Conservation (phyloP, 148 eudicot species). For the Salicornia ramosissima region DNA sequence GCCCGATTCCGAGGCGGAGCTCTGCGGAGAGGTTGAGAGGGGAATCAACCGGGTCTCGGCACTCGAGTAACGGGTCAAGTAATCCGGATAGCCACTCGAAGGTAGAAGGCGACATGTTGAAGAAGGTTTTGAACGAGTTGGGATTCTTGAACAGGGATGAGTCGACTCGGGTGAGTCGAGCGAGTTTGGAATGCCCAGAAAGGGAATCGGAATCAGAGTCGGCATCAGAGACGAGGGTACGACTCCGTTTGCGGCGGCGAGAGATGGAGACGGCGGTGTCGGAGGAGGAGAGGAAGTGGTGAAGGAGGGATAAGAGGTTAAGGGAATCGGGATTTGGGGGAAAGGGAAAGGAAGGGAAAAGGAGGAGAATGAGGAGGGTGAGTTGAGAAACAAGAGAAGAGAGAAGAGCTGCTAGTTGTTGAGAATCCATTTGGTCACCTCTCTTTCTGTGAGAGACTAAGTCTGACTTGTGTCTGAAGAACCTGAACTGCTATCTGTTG, state of each 20-base stretch:
- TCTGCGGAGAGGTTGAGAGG: slow-evolving; percentile 47
- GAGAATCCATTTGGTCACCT: slow-evolving; percentile 35
- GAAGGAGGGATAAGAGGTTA: slow-evolving; percentile 33
- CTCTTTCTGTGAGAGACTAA: neutral
- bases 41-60: slow-evolving; percentile 68
- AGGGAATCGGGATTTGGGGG: slow-evolving; percentile 18
- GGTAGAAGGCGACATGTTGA: slow-evolving; percentile 57
- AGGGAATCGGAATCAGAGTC: slow-evolving; percentile 11
- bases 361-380: slow-evolving; percentile 39
- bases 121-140: slow-evolving; percentile 44
- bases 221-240: slow-evolving; percentile 22
- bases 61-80: slow-evolving; percentile 80
- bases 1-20: slow-evolving; percentile 66
- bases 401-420: slow-evolving; percentile 50
- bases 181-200: slow-evolving; percentile 16
- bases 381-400: slow-evolving; percentile 63
- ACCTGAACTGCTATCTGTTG: neutral
- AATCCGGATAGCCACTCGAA: slow-evolving; percentile 76
- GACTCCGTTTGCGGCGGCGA: slow-evolving; percentile 50
- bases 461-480: slow-evolving; percentile 9
- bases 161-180: slow-evolving; percentile 31
- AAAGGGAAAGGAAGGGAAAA: slow-evolving; percentile 31
- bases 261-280: slow-evolving; percentile 38
- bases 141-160: slow-evolving; percentile 38
- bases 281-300: slow-evolving; percentile 40